These are phyloP conservation scores for Penicillium paradoxum DNA, from an alignment of 495 filamentous ascomycete genomes.

Conservation along the genomic window DNA sequence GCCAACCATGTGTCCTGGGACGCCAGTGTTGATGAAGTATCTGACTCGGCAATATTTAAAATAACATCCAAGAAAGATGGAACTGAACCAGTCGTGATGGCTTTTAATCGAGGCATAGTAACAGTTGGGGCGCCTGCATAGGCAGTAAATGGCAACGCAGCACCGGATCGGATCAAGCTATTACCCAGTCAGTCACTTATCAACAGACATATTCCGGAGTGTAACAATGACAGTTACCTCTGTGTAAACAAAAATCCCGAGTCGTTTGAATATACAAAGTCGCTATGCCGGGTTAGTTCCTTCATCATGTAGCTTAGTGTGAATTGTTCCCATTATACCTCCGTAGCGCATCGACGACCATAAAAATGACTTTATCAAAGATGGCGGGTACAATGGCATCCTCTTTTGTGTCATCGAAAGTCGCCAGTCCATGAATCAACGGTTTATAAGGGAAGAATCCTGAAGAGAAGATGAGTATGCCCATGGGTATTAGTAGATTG, in stretches of 20 bases:
- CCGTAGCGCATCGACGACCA: constrained; percentile 93
- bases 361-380: constrained; percentile 90
- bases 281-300: constrained; percentile 50
- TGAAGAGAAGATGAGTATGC: constrained; percentile 76
- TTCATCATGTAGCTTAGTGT: not conserved
- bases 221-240: too few relatives aligned
- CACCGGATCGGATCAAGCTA: constrained; percentile 78
- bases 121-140: constrained; percentile 96
- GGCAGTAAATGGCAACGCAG: constrained; percentile 87
- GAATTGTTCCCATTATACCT: constrained; percentile 50
- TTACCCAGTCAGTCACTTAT: constrained; percentile 6
- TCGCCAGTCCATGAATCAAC: constrained; percentile 76
- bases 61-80: constrained; percentile 97
- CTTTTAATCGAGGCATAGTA: constrained; percentile 97
- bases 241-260: constrained; percentile 91
- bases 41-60: constrained; percentile 91
- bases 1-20: constrained; percentile 93
- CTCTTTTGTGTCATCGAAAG: constrained; percentile 48
- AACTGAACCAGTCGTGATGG: constrained; percentile 93
- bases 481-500: constrained; percentile 73
- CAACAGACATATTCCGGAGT: too few relatives aligned
- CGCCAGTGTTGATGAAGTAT: constrained; percentile 78
- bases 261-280: constrained; percentile 81
- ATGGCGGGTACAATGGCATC: constrained; percentile 41
- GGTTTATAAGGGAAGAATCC: constrained; percentile 99